Percentiles rank a stretch among this genome's conserved stretches.
These are phyloP conservation scores for Candida palmyrensis DNA, from an alignment of 805 yeast genomes.

Conservation along the genomic window DNA sequence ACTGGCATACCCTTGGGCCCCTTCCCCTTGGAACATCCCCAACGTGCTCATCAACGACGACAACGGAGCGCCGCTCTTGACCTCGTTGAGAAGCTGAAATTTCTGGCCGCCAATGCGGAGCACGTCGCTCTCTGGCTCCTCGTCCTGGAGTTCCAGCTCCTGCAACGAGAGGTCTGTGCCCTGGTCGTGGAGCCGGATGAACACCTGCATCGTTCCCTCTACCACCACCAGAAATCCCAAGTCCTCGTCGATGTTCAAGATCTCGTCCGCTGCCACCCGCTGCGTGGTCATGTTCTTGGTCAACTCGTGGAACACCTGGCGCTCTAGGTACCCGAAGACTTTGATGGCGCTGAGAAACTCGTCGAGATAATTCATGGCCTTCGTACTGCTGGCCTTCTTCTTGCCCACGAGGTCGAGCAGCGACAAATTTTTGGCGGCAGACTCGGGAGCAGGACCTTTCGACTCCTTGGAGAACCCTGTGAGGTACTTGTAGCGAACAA, in stretches of 20 bases:
- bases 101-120: conserved; percentile 50
- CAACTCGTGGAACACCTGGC: conserved; percentile 86
- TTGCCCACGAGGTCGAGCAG: conserved; percentile 7
- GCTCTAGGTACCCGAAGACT: conserved; percentile 88
- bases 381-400: conserved; percentile 14
- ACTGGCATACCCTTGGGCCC: too few relatives aligned
- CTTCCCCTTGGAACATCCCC: conserved; percentile 49
- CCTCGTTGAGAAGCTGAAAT: conserved; percentile 73
- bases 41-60: conserved; percentile 79
- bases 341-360: conserved; percentile 88
- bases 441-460: conserved; percentile 17
- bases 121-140: conserved; percentile 32
- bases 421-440: not conserved
- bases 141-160: conserved; percentile 22
- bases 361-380: conserved; percentile 68
- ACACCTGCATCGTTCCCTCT: conserved; percentile 84
- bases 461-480: conserved; percentile 52
- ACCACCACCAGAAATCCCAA: conserved; percentile 89
- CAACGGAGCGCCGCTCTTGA: conserved; percentile 77
- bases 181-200: conserved; percentile 43
- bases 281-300: conserved; percentile 91
- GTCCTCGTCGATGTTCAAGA: conserved; percentile 64
- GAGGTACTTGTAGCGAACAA: conserved; percentile 58
- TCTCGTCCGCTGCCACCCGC: conserved; percentile 71
- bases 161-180: conserved; percentile 4